Conservation (phyloP, 371 early-diverging fungal species). For the Actinomortierella wolfii region DNA sequence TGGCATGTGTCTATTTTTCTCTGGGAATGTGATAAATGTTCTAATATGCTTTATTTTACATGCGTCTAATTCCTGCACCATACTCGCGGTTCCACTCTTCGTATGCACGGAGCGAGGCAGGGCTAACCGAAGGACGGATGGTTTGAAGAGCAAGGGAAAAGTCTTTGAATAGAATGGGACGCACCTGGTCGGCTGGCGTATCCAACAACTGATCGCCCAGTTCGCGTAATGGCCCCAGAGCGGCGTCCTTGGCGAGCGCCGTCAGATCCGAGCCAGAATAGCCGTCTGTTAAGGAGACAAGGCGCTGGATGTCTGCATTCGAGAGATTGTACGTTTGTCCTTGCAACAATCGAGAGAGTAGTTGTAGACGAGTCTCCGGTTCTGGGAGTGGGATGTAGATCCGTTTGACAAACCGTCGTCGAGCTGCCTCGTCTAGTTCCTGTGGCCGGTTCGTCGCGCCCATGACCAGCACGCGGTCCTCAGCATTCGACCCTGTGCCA, state of each 20-base stretch:
- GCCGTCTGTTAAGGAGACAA: conserved; percentile 63
- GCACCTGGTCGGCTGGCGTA: conserved; percentile 58
- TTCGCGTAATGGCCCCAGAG: conserved; percentile 70
- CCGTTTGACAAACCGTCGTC: conserved; percentile 71
- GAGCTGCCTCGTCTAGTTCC: conserved; percentile 79
- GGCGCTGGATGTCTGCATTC: conserved; percentile 49
- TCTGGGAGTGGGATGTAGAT: conserved; percentile 83
- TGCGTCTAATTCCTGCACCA: conserved; percentile 46
- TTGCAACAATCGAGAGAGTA: conserved; percentile 60
- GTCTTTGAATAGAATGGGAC: conserved; percentile 65
- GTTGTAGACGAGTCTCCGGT: conserved; percentile 54
- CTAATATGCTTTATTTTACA: too few relatives aligned
- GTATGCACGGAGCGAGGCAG: conserved; percentile 55
- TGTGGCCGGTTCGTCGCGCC: conserved; percentile 76
- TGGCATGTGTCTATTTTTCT: too few relatives aligned
- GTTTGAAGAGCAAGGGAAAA: conserved; percentile 64
- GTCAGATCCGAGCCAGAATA: conserved; percentile 83
- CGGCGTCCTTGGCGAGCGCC: conserved; percentile 72
- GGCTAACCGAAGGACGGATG: conserved; percentile 73
- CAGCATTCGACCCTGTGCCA: conserved; percentile 53
- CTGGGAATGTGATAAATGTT: too few relatives aligned
- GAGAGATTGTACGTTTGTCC: conserved; percentile 56
- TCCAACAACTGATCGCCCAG: conserved; percentile 61
- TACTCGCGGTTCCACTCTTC: conserved; percentile 68
- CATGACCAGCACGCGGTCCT: conserved; percentile 59